Base-by-base conservation (phyloP, 2,329 filamentous ascomycete species). In the Fusarium verticillioides region DNA sequence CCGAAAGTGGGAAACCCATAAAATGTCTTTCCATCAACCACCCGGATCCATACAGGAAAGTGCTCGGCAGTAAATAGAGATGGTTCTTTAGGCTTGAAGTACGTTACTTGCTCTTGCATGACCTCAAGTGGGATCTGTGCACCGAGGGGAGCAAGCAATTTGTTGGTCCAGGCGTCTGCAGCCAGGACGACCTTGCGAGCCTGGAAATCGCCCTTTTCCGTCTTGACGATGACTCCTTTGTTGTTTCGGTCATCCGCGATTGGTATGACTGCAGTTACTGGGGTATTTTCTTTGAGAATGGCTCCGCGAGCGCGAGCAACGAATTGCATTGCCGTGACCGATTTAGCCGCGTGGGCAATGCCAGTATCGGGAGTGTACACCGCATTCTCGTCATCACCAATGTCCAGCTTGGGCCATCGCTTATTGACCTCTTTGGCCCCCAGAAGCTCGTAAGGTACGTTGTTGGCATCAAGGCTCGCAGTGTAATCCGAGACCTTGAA, bases 331-430 rank as follows among this genome's bases (percentile, higher is more conserved):
- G 61, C 44, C 2, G 34, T 50, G 2, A 64, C 61, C 1, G 61
- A 50, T 15, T 64, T 61, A 11, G 34, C 30, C 1, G 61, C 61
- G 11, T 64, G 61, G 10, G 56, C 61, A n/a, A 61, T 64, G 5
- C 54, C 61, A 19, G 61, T 60, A n/a, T 64, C 61, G 4, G 61
- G n/a, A 2, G 60, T 63, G 5, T 63, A 63, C 36, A 63, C 60
- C 8, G 42, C 53, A 23, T 40, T 21, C 42, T 47, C 60, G 6
- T 47, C 7, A 1, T 34, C 60, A 1, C 52, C 28, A 40, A 63
- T 46, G 23, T 63, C 53, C 0, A 63, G 4, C 8, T 37, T 40
- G 0, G 60, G 60, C 60, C 60, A 63, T 59, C 60, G 34, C 5
- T 13, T 30, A 11, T 47, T 59, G 15, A 47, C 42, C 11, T 63